Evolutionary conservation across 352 stramenopile genomes (phyloP).

Genomic region (Elongisporangium anandrum): DNA sequence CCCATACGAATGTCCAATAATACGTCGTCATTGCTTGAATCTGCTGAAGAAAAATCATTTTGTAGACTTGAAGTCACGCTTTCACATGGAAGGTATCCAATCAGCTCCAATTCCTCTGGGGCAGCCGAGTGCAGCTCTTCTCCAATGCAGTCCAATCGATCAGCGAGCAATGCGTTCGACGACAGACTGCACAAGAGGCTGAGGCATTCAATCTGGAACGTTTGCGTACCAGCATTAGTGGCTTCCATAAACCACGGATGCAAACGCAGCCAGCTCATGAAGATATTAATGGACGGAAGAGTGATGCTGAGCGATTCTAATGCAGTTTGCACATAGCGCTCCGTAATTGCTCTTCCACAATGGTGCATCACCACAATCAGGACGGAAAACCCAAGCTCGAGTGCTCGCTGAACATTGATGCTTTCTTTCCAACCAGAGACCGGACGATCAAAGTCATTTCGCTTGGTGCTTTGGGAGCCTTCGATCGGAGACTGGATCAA

Average conservation of each 20-base stretch:
- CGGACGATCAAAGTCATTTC: background rate
- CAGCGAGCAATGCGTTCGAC: constrained; percentile 10
- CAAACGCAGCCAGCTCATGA: constrained; percentile 33
- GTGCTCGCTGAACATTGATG: background rate
- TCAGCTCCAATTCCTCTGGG: constrained; percentile 36
- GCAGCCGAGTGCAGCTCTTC: constrained; percentile 3
- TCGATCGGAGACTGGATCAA: background rate
- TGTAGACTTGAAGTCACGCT: background rate
- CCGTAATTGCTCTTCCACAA: constrained; percentile 7
- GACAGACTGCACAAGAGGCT: constrained; percentile 10
- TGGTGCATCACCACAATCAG: constrained; percentile 9
- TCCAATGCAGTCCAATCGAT: constrained; percentile 7
- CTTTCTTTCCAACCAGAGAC: background rate
- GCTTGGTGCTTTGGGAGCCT: background rate
- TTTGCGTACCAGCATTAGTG: background rate
- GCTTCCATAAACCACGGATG: constrained; percentile 22
- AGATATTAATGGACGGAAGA: constrained; percentile 30
- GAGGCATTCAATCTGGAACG: constrained; percentile 8
- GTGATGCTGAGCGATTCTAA: constrained; percentile 23
- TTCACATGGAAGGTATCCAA: constrained; percentile 32
- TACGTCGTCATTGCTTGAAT: constrained; percentile 2
- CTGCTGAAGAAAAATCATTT: background rate
- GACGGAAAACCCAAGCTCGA: background rate
- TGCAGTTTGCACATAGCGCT: constrained; percentile 3
- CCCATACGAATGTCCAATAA: constrained; percentile 16